Evolutionary conservation across 352 stramenopile species (phyloP).

Genomic region (Stramenopiles sp.): DNA sequence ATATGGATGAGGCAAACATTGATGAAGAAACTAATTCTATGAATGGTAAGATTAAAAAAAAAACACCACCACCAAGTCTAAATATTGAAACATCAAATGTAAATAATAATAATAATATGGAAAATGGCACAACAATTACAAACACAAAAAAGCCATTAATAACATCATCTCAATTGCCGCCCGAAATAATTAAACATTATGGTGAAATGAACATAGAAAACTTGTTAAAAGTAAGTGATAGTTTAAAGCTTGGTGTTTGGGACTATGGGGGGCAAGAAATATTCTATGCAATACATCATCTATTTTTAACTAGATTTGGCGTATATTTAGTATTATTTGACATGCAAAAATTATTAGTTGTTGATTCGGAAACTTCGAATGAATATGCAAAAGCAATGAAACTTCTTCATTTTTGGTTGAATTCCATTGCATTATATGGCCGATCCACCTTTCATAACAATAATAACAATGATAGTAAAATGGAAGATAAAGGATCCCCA

Average conservation of each 20-base stretch:
- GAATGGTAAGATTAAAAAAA: too few species aligned
- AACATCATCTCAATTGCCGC: too few species aligned
- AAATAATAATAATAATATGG: too few species aligned
- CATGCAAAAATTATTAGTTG: conserved; percentile 14
- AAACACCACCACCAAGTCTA: too few species aligned
- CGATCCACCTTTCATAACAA: background rate
- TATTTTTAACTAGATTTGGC: conserved; percentile 18
- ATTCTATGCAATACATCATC: conserved; percentile 15
- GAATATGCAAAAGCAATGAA: background rate
- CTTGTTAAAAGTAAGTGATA: background rate
- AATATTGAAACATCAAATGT: too few species aligned
- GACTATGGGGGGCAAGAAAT: conserved; percentile 18
- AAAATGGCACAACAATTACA: too few species aligned
- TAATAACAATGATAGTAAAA: background rate
- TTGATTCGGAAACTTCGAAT: background rate
- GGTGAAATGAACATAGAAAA: background rate
- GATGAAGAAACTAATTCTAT: too few species aligned
- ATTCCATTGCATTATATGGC: conserved; percentile 17
- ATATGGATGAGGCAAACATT: too few species aligned
- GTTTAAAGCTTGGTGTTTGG: conserved; percentile 9
- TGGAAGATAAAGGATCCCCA: conserved; percentile 8
- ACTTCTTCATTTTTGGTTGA: conserved; percentile 19
- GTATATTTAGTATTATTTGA: conserved; percentile 21
- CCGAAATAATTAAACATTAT: background rate
- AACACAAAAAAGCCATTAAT: too few species aligned